Evolutionary conservation across 768 basidiomycete genomes (phyloP), one percentile per base, ranked within the genome.

Genomic region (Daedalea quercina): DNA sequence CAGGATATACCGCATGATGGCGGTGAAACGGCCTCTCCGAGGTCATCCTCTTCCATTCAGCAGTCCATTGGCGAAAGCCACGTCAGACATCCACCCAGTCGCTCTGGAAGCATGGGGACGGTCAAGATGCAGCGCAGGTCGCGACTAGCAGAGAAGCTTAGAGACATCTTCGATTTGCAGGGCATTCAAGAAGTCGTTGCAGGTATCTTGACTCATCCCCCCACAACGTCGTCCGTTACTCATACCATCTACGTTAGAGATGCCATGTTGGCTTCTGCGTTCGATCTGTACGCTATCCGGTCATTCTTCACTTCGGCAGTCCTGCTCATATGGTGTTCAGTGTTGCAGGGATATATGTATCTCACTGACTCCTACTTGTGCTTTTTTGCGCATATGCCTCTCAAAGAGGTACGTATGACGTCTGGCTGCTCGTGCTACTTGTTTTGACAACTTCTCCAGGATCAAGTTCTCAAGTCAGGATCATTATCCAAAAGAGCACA

Each of bases 291-390:
- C 78, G 93, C 84, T 28, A 37, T 23, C 52, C 54, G 20, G 22
- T 26, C 44, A 15, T 42, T 22, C 13, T 23, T 4, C 19, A n/a
- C 47, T 3, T 40, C 3, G n/a, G 23, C 9, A 56, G 19, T 58
- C 48, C 54, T 15, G 54, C 55, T 23, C 26, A 9, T 20, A 37
- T 55, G 28, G 28, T 31, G 45, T 17, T 31, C 67, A 90, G 92
- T 98, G 57, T 76, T 99, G 28, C 95, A 99, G 69, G 95, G 95
- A 1, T 98, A 95, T 65, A 90, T 99, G 81, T 99, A 95, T 67
- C 75, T 98, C 46, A 98, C 95, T 1, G 90, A 90, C 60, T 83
- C 87, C 11, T 89, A 95, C 66, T 69, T 98, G 19, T 97, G 95
- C 71, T 99, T 99, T 74, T 99, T 94, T 68, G 92, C 92, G 2